phyloP scores from a whole-genome alignment of 768 basidiomycete species.

The Dentipellis sp. region DNA sequence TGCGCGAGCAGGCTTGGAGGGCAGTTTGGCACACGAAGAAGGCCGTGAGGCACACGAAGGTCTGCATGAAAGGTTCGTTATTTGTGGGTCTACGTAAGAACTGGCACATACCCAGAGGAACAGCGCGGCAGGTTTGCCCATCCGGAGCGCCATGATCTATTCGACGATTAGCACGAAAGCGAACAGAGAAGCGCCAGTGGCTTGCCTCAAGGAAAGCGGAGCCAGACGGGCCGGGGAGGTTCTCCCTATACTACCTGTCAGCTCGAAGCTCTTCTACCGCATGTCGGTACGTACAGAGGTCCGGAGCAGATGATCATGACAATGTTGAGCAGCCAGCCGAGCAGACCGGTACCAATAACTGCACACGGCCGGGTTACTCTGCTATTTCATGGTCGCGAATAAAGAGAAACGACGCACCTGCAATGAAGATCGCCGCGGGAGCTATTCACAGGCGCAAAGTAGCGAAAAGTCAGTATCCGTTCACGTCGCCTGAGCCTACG shows the following conservation, averaged over 20 bases:
- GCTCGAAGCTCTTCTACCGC: not conserved
- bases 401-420: not conserved
- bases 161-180: not conserved
- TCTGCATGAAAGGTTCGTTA: constrained; percentile 23
- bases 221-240: constrained; percentile 61
- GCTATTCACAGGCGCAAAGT: constrained; percentile 1
- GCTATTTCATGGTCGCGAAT: not conserved
- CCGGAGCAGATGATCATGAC: constrained; percentile 81
- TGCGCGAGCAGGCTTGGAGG: constrained; percentile 75
- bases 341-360: constrained; percentile 68
- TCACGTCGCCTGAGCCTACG: not conserved
- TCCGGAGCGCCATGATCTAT: constrained; percentile 66
- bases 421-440: constrained; percentile 8
- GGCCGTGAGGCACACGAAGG: constrained; percentile 74
- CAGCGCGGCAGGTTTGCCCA: constrained; percentile 69
- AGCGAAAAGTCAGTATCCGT: not conserved
- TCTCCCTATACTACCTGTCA: constrained; percentile 27
- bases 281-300: constrained; percentile 39
- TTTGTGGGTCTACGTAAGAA: not conserved
- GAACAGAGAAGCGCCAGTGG: not conserved
- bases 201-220: constrained; percentile 62
- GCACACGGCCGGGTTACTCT: constrained; percentile 36
- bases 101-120: constrained; percentile 56
- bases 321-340: constrained; percentile 86
- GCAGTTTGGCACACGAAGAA: constrained; percentile 81